Evolutionary conservation across 192 early-diverging fungal species (phyloP), one percentile per base, ranked within the genome.

Genomic region (Jimgerdemannia lactiflua): DNA sequence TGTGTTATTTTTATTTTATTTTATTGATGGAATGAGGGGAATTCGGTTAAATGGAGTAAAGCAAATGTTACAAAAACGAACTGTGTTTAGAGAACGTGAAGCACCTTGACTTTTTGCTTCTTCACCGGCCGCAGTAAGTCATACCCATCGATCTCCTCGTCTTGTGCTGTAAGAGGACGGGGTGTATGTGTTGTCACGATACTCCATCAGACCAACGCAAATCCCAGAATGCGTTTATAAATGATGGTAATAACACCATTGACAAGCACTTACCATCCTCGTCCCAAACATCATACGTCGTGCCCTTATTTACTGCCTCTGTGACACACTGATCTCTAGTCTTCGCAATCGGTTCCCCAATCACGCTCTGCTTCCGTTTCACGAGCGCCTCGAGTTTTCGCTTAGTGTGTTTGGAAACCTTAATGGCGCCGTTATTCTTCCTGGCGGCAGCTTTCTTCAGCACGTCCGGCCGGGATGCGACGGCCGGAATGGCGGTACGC

Each of bases 271-370:
- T 29, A 29, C 43, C 43, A 67, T 42, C 74, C 29, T 73, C 80
- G n/a, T 72, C 87, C 92, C 92, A 93, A 42, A 93, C 71, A 85
- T 93, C 93, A 80, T 86, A 90, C 18, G 80, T 78, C 14, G 79
- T 85, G 39, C 72, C 74, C 63, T 81, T 72, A 71, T 80, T 83
- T 67, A 85, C 72, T 70, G 77, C 74, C 40, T 82, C 64, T 64
- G 18, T 74, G 65, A 78, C 76, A 49, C 67, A 63, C 66, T 74
- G 71, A 43, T 65, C 70, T 64, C 64, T 74, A 71, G 81, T 75
- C 42, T 77, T 80, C 19, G 54, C 71, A 19, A 69, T 72, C 43
- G 77, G 71, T 67, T 68, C 66, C 4, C 64, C 72, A 10, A 66
- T 54, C 9, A 39, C 44, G 19, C 67, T 14, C 7, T 64, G 65